Evolutionary conservation across 1,284 basidiomycete genomes (phyloP).

Genomic region (Ceratobasidium theobromae): DNA sequence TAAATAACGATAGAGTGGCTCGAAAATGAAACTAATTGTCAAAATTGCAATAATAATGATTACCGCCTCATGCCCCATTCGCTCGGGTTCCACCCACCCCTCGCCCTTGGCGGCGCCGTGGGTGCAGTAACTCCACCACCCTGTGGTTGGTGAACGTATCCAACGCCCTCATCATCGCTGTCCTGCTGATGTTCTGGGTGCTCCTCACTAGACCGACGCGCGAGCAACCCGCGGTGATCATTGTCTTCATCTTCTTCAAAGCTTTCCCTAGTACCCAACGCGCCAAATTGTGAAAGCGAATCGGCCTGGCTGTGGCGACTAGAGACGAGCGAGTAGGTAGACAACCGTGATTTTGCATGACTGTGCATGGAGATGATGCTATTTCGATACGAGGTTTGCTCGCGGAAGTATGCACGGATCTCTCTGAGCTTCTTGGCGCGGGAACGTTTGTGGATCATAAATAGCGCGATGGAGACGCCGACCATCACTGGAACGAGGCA

Average conservation of each 20-base stretch:
- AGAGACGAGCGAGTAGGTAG: constrained; percentile 23
- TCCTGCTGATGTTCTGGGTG: neutral
- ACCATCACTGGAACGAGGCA: constrained; percentile 47
- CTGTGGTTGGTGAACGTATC: neutral
- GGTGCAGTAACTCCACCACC: constrained; percentile 1
- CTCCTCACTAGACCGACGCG: neutral
- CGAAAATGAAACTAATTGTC: neutral
- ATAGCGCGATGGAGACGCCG: constrained; percentile 49
- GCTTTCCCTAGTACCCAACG: neutral
- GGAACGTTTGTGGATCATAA: constrained; percentile 53
- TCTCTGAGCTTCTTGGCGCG: constrained; percentile 51
- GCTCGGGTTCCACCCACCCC: constrained; percentile 4
- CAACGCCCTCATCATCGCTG: constrained; percentile 14
- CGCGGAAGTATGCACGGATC: constrained; percentile 56
- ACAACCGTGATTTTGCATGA: constrained; percentile 36
- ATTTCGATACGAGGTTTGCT: constrained; percentile 49
- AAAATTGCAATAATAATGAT: neutral
- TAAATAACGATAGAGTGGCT: neutral
- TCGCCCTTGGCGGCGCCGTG: neutral
- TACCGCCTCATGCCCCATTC: constrained; percentile 15
- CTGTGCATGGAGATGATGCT: constrained; percentile 47
- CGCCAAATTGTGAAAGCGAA: constrained; percentile 14
- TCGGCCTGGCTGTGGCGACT: neutral
- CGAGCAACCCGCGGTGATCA: constrained; percentile 1
- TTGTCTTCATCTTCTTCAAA: constrained; percentile 5